Base-by-base conservation (phyloP, 768 basidiomycete genomes). In the Exidia glandulosa region DNA sequence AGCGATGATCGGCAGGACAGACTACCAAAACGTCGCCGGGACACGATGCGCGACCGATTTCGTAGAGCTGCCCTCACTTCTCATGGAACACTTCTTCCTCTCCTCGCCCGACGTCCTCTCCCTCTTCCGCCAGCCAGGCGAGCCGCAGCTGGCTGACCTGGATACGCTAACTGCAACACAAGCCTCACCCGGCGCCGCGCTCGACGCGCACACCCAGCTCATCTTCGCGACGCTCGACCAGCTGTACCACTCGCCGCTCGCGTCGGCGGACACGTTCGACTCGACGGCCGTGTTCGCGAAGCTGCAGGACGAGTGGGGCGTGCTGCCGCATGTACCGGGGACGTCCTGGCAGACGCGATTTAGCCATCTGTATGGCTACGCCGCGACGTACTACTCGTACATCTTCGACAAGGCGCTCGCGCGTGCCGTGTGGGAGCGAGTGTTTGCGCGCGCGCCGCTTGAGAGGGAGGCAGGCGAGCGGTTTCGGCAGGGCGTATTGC, bases 31-130 rank as follows among this genome's bases (percentile, higher is more conserved):
- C 67, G 94, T 98, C 4, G 86, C 94, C 0, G 96, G 96, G 16
- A 99, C 96, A 1, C 90, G 96, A 23, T 96, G 94, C 70, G 91
- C 96, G 0, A 99, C 96, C 0, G 96, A 99, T 69, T 96, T 99
- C 67, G 95, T 97, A 60, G 96, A 99, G 69, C 77, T 99, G 5
- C 96, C 96, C 0, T 98, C 95, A 10, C 94, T 98, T 66, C 82
- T 99, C 25, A 98, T 98, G 96, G 96, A 99, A 70, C 92, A 94
- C 68, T 54, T 54, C 50, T 97, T 99, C 77, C 81, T 95, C 45
- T 87, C 81, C 45, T 95, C 94, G 0, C 83, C 90, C 0, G 72
- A 75, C 14, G 91, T 98, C 31, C 81, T 98, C 27, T 83, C 87
- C 4, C 81, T 95, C 19, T 90, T 93, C 67, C 52, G 33, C 32